phyloP scores from a whole-genome alignment of 352 stramenopile genomes.

The Pythium phragmiticola region DNA sequence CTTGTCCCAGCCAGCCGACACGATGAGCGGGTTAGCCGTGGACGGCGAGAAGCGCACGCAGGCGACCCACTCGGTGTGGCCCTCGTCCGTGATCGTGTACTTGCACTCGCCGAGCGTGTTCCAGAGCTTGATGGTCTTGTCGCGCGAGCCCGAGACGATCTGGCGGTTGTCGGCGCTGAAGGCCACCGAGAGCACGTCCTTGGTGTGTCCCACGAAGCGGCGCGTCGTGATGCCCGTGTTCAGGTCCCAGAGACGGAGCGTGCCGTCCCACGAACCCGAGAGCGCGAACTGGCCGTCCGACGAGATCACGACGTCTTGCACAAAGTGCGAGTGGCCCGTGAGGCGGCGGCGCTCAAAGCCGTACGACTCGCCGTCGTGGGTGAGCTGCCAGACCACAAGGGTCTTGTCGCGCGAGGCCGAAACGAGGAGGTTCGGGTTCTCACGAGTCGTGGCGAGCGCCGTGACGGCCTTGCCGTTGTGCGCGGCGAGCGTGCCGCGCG shows the following conservation, averaged over 20 bases:
- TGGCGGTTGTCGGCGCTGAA: slow-evolving; percentile 99
- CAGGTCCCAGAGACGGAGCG: slow-evolving; percentile 99
- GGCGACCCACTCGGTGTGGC: slow-evolving; percentile 99
- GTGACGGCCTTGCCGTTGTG: slow-evolving; percentile 92
- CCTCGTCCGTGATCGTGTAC: slow-evolving; percentile 98
- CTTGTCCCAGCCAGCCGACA: slow-evolving; percentile 99
- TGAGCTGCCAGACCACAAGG: slow-evolving; percentile 86
- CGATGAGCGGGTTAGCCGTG: slow-evolving; percentile 96
- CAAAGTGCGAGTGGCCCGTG: slow-evolving; percentile 99
- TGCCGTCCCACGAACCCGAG: slow-evolving; percentile 98
- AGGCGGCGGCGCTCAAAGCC: slow-evolving; percentile 96
- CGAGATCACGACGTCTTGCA: slow-evolving; percentile 99
- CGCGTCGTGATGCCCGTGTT: slow-evolving; percentile 98
- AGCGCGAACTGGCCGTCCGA: slow-evolving; percentile 99
- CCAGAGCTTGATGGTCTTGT: slow-evolving; percentile 99
- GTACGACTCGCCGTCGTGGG: slow-evolving; percentile 97
- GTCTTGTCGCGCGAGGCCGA: slow-evolving; percentile 98
- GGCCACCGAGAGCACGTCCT: slow-evolving; percentile 99
- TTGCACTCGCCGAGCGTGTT: slow-evolving; percentile 99
- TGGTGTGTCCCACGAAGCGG: slow-evolving; percentile 99
- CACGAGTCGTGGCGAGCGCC: slow-evolving; percentile 96
- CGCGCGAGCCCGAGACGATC: slow-evolving; percentile 98
- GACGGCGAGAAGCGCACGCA: slow-evolving; percentile 99
- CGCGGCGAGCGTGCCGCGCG: slow-evolving; percentile 83
- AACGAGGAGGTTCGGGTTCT: slow-evolving; percentile 99